Percentiles rank a stretch among this genome's conserved stretches.
These are phyloP conservation scores for Aspergillus sp. DNA, from an alignment of 2,329 filamentous ascomycete genomes.

Conservation along the genomic window DNA sequence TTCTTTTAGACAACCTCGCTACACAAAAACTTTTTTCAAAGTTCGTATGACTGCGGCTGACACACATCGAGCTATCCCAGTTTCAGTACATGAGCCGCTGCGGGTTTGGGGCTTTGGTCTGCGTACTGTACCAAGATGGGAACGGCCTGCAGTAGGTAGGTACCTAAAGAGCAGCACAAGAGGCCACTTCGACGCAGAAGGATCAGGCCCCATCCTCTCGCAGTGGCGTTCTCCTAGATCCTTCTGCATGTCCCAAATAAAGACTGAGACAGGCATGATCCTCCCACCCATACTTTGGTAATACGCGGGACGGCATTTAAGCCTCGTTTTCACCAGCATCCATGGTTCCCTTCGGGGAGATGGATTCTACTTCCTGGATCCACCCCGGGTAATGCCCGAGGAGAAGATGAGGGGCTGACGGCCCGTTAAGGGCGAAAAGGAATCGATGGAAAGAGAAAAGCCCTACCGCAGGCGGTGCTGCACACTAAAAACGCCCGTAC, in stretches of 20 bases:
- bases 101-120: conserved; percentile 11
- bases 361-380: conserved; percentile 8
- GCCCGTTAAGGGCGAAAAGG: conserved; percentile 20
- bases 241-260: background rate
- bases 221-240: background rate
- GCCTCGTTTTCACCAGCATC: background rate
- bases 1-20: no score
- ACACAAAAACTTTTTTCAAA: background rate
- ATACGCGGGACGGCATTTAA: background rate
- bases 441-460: background rate
- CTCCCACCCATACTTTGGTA: no score
- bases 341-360: conserved; percentile 6
- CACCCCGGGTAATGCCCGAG: conserved; percentile 22
- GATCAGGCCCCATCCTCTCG: background rate
- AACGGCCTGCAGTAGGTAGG: conserved; percentile 16
- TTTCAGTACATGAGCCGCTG: conserved; percentile 16
- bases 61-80: conserved; percentile 12
- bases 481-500: background rate
- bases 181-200: background rate
- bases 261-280: background rate
- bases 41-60: conserved; percentile 14
- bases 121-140: conserved; percentile 13
- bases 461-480: background rate
- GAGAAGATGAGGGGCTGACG: conserved; percentile 18
- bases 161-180: background rate